A percentile compares a stretch with the other conserved stretches of the same genome.
Conservation (phyloP, 495 filamentous ascomycete species). For the Penicillium cosmopolitanum region DNA sequence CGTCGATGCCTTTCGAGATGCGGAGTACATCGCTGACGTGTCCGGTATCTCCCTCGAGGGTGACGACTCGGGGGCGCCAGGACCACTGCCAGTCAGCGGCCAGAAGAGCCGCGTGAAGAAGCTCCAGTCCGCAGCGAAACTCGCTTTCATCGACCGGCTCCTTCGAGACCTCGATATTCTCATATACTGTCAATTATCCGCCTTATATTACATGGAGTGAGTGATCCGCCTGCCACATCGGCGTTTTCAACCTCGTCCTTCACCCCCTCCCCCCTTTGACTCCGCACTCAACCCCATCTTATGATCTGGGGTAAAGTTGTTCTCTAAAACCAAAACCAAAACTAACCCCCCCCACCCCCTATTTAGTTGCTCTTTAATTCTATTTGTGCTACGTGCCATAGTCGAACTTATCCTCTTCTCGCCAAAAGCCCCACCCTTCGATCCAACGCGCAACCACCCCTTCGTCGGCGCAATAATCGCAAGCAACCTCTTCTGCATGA, state of each 20-base stretch:
- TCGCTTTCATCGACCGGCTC: conserved; percentile 68
- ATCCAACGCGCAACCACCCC: conserved; percentile 62
- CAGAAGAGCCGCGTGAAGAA: conserved; percentile 43
- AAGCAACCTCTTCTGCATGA: conserved; percentile 72
- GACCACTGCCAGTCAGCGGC: conserved; percentile 21
- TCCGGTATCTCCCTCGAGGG: conserved; percentile 46
- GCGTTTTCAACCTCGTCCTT: neutral
- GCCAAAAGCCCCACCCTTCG: conserved; percentile 72
- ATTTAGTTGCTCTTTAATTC: conserved; percentile 74
- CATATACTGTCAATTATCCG: conserved; percentile 79
- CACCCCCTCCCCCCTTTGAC: neutral
- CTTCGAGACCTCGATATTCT: conserved; percentile 76
- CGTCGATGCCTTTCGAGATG: conserved; percentile 54
- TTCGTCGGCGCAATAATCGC: conserved; percentile 71
- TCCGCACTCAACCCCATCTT: neutral
- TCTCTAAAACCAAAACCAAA: neutral
- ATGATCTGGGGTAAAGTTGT: neutral
- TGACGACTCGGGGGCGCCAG: conserved; percentile 23
- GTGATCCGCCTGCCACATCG: conserved; percentile 22
- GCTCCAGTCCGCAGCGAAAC: conserved; percentile 42
- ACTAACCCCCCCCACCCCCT: conserved; percentile 11
- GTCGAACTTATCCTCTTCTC: conserved; percentile 78
- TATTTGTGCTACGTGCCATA: conserved; percentile 69
- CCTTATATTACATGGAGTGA: conserved; percentile 91
- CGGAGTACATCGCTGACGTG: conserved; percentile 56